A percentile compares a stretch with the other conserved stretches of the same genome.
These are phyloP conservation scores for Papiliotrema flavescens DNA, from an alignment of 1,284 basidiomycete genomes.

Conservation along the genomic window DNA sequence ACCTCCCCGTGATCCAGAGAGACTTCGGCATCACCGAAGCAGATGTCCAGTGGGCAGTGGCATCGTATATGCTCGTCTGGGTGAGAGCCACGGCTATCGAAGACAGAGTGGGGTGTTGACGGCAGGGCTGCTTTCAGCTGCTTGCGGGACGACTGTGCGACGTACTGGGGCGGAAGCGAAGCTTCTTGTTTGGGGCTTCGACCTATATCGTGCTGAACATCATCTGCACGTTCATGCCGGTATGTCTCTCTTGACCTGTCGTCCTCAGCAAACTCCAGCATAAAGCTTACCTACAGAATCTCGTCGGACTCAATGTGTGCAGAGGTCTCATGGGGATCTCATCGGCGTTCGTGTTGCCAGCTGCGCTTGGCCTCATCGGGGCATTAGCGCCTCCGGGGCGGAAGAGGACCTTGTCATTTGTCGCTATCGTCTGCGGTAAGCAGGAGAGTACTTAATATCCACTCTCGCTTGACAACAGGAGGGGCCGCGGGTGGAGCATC, in stretches of 20 bases:
- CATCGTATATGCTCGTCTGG: slow-evolving; percentile 2
- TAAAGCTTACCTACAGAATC: too few relatives aligned
- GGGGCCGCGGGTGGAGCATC: slow-evolving; percentile 8
- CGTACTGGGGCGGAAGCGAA: slow-evolving; percentile 6
- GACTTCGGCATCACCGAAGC: not conserved
- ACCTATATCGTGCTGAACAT: slow-evolving; percentile 3
- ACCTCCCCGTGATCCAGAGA: too few relatives aligned
- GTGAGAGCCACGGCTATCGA: too few relatives aligned
- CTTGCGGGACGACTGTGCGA: slow-evolving; percentile 11
- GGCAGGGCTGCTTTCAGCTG: slow-evolving; percentile 11
- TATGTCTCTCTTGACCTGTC: too few relatives aligned
- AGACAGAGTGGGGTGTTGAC: too few relatives aligned
- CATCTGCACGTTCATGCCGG: slow-evolving; percentile 9
- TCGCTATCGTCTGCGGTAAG: slow-evolving; percentile 6
- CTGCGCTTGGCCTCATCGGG: slow-evolving; percentile 7
- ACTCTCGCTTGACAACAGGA: not conserved
- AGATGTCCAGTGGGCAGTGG: slow-evolving; percentile 7
- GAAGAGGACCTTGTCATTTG: slow-evolving; percentile 6
- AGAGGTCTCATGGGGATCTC: slow-evolving; percentile 7
- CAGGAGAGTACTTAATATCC: too few relatives aligned
- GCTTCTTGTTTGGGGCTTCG: slow-evolving; percentile 1
- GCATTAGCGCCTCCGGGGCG: slow-evolving; percentile 3
- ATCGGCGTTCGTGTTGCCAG: slow-evolving; percentile 5
- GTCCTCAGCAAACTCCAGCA: too few relatives aligned
- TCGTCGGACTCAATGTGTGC: not conserved